A percentile compares a stretch with the other conserved stretches of the same genome.
Conservation (phyloP, 2,329 filamentous ascomycete genomes). For the Trichoderma cornu-damae region DNA sequence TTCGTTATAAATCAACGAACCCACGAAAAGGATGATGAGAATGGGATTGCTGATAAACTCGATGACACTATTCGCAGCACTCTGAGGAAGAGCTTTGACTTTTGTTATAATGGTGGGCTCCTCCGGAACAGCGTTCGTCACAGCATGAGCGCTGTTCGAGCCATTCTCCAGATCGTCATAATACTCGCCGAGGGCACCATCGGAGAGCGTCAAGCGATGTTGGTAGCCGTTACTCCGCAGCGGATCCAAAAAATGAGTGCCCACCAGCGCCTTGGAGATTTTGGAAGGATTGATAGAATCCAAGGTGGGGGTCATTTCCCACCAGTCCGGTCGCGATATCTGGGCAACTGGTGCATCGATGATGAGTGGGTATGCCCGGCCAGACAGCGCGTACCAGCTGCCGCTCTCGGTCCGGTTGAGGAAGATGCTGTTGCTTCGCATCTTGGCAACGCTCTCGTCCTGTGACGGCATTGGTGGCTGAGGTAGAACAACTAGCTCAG, state of each 20-base stretch:
- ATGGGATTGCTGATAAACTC: slow-evolving; percentile 55
- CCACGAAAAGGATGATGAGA: slow-evolving; percentile 43
- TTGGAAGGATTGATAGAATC: slow-evolving; percentile 41
- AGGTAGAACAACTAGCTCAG: slow-evolving; percentile 76
- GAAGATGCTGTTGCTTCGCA: slow-evolving; percentile 64
- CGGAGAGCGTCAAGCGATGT: slow-evolving; percentile 37
- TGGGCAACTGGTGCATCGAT: slow-evolving; percentile 56
- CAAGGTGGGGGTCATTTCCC: slow-evolving; percentile 39
- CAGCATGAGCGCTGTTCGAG: slow-evolving; percentile 29
- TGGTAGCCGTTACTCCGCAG: slow-evolving; percentile 29
- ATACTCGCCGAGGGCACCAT: slow-evolving; percentile 28
- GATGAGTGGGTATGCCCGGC: slow-evolving; percentile 77
- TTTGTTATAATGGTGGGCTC: slow-evolving; percentile 45
- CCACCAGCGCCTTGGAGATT: slow-evolving; percentile 59
- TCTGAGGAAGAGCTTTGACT: slow-evolving; percentile 47
- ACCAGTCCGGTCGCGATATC: slow-evolving; percentile 44
- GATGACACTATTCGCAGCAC: slow-evolving; percentile 45
- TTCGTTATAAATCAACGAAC: slow-evolving; percentile 40
- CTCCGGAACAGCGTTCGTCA: slow-evolving; percentile 27
- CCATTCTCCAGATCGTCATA: slow-evolving; percentile 33
- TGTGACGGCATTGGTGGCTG: slow-evolving; percentile 66
- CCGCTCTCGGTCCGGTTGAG: slow-evolving; percentile 82
- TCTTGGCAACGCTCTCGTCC: slow-evolving; percentile 45
- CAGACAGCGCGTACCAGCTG: slow-evolving; percentile 92
- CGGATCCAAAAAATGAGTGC: slow-evolving; percentile 61